Evolutionary conservation across 2,329 filamentous ascomycete species (phyloP), one percentile per base, ranked within the genome.

Genomic region (Lachnellula arida): DNA sequence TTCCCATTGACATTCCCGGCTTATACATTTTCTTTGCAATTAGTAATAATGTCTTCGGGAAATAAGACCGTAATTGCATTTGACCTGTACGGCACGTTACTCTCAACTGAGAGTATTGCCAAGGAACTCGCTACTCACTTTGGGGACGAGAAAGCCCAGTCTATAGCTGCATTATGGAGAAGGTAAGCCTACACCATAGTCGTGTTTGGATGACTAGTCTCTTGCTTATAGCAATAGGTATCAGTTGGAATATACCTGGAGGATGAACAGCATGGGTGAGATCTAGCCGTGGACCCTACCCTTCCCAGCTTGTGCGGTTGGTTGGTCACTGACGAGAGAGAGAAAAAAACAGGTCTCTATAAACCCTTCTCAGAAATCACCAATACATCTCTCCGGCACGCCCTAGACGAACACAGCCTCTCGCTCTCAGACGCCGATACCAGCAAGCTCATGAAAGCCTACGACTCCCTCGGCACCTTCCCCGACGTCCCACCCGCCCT

Each of bases 211-310:
- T 66, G 54, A 2, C 15, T 1, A 17, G 4, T 4, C 28, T 3
- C 8, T 15, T 9, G 43, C 37, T 42, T 5, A 43, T 52, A 11
- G 12, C 9, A 34, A 6, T 17, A 46, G 32, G 32, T 86, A 86
- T 65, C 88, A 91, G 70, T 75, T 91, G 8, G 88, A 91, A 70
- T 92, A 91, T 64, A 89, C 87, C 40, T 91, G 86, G 86, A 76
- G 88, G 51, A 72, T 87, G 61, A 91, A 85, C 65, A 86, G 82
- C 75, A 91, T 91, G 87, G 79, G 88, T 87, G 73, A 59, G 74
- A 32, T 11, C 28, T 32, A 8, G 25, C 25, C 25, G 25, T 28
- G 25, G 28, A 28, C 28, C 28, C 25, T 32, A 11, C 9, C 28
- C 28, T 32, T 8, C 28, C 28, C 9, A 11, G 28, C 28, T 32